Conservation (phyloP, 345 rosid genomes). For the Populus tremula region DNA sequence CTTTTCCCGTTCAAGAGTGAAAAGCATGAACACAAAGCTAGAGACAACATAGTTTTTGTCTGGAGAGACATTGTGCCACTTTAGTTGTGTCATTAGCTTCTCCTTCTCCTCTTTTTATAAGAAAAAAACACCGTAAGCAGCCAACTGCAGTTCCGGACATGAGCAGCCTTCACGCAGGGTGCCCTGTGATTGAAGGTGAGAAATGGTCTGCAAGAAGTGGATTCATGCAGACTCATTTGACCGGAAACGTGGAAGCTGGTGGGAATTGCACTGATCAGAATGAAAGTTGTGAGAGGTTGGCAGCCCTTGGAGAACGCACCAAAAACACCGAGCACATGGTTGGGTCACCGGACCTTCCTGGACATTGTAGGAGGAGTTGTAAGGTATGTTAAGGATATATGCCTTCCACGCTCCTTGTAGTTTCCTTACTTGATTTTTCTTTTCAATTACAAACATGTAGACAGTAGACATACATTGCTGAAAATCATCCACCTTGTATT, state of each 20-base stretch:
- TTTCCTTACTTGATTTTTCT: not conserved
- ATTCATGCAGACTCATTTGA: slow-evolving; percentile 88
- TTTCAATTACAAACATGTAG: not conserved
- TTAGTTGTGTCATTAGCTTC: no score
- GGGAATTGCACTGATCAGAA: slow-evolving; percentile 73
- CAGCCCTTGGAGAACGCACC: slow-evolving; percentile 83
- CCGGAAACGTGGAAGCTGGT: slow-evolving; percentile 43
- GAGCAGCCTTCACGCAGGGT: slow-evolving; percentile 78
- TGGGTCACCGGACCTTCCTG: slow-evolving; percentile 72
- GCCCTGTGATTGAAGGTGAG: slow-evolving; percentile 94
- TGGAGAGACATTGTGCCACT: no score
- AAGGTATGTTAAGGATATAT: slow-evolving; percentile 53
- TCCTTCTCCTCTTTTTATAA: no score
- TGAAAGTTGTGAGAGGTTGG: slow-evolving; percentile 86
- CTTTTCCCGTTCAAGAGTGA: no score
- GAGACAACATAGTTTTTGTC: no score
- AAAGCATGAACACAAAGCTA: no score
- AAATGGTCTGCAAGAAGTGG: slow-evolving; percentile 99
- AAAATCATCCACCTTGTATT: not conserved
- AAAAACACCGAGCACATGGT: slow-evolving; percentile 85
- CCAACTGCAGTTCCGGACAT: slow-evolving; percentile 72
- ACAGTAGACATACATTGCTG: no score
- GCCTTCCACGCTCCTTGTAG: slow-evolving; percentile 20
- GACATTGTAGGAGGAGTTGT: slow-evolving; percentile 84
- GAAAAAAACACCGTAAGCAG: no score